Base-by-base conservation (phyloP, 1,139 yeast species). In the Kluyveromyces marxianus region DNA sequence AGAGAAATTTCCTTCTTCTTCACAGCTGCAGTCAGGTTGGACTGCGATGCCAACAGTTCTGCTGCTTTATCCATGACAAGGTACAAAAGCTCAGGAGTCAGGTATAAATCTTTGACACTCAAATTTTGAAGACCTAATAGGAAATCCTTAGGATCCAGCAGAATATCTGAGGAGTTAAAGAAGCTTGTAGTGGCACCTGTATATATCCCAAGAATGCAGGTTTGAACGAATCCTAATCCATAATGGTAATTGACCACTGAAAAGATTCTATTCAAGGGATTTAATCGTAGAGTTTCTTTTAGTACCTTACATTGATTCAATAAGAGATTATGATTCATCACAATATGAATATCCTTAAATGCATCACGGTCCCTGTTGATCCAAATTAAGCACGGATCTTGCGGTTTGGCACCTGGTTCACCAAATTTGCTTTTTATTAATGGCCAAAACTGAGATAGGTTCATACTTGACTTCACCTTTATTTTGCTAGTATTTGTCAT, bases 241-340 rank as follows among this genome's bases (percentile, higher is more conserved):
- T 77, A 68, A 0, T 89, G 77, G 55, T 90, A 94, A 43, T 95
- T 78, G 6, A 87, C 95, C 64, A 96, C 82, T 0, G 96, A 96
- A 39, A 92, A 74, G 7, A 92, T 72, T 0, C 96, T 82, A 38
- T 81, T 77, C 32, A 78, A 75, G 38, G 86, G 76, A 7, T 82
- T 76, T 68, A 92, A 72, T 54, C 87, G 92, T 57, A 96, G 86
- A 0, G 97, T 90, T 60, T 92, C 97, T 57, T 92, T 92, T 59
- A 89, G 78, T 10, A 87, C 84, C 57, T 90, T 88, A 63, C 97
- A 89, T 63, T 87, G 77, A 0, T 89, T 83, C 59, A 92, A 66
- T 10, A 92, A 70, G 39, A 79, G 75, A 37, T 72, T 70, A 60
- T 86, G 95, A 35, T 79, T 71, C 64, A 61, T 56, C 3, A 55